These are phyloP conservation scores for Colletotrichum endophyticum DNA, from an alignment of 2,329 filamentous ascomycete genomes.

Conservation along the genomic window DNA sequence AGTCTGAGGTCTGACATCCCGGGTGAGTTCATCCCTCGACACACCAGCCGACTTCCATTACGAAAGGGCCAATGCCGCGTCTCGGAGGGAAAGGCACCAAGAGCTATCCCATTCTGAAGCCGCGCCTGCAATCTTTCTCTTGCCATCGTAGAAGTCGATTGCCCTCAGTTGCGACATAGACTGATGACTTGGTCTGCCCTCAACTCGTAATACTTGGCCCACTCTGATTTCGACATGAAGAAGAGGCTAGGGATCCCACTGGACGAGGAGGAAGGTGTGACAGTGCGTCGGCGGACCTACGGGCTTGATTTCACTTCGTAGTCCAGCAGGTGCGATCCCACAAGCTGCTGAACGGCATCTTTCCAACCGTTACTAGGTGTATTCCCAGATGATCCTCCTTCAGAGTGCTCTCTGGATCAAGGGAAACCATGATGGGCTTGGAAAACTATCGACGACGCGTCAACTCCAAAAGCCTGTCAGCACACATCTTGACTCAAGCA, in stretches of 20 bases:
- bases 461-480: not conserved
- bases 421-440: not conserved
- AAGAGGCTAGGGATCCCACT: no score
- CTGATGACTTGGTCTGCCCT: not conserved
- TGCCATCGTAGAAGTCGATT: fast-evolving
- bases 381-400: no score
- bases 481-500: not conserved
- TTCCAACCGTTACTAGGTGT: not conserved
- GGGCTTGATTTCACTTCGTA: fast-evolving
- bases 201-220: fast-evolving
- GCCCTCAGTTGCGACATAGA: fast-evolving
- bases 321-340: not conserved
- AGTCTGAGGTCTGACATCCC: fast-evolving
- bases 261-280: fast-evolving
- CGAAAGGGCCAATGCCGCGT: not conserved
- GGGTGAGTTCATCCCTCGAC: not conserved
- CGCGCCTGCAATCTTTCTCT: not conserved
- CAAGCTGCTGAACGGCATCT: not conserved
- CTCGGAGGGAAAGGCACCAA: fast-evolving
- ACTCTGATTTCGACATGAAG: not conserved
- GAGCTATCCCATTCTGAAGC: not conserved
- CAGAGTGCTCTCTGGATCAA: not conserved
- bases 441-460: not conserved
- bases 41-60: not conserved
- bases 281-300: fast-evolving